Conservation (phyloP, 805 yeast genomes). For the Wilhelminamyces savonicus region DNA sequence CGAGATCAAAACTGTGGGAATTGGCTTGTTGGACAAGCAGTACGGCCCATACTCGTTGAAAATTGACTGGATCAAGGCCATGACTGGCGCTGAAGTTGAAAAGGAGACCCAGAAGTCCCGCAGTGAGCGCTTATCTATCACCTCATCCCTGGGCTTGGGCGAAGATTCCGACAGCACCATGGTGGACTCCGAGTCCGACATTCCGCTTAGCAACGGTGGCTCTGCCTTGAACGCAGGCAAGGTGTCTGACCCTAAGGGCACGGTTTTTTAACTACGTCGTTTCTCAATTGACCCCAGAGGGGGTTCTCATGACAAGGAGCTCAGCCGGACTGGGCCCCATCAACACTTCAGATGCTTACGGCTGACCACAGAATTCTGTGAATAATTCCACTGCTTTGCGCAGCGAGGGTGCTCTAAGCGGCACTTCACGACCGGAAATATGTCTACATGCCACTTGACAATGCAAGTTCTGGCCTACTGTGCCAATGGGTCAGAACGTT, state of each 20-base stretch:
- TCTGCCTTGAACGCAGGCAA: slow-evolving; percentile 21
- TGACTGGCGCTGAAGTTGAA: slow-evolving; percentile 48
- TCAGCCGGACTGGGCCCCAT: neutral
- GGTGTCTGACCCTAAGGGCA: slow-evolving; percentile 27
- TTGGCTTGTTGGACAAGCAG: slow-evolving; percentile 71
- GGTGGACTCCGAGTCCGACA: no score
- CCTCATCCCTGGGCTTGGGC: no score
- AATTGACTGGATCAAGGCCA: slow-evolving; percentile 67
- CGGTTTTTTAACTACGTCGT: slow-evolving; percentile 17
- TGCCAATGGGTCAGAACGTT: no score
- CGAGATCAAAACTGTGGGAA: slow-evolving; percentile 65
- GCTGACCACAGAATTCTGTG: neutral
- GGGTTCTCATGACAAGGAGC: neutral
- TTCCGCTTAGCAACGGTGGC: slow-evolving; percentile 17
- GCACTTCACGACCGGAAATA: no score
- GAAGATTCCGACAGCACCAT: no score
- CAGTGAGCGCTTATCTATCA: no score
- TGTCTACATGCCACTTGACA: no score
- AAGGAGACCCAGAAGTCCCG: slow-evolving; percentile 30
- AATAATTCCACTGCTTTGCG: slow-evolving; percentile 1
- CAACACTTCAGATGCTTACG: neutral
- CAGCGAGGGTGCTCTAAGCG: slow-evolving; percentile 3
- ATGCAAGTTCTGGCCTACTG: no score
- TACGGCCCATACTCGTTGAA: slow-evolving; percentile 70
- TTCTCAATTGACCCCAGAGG: neutral